Conservation (phyloP, 2,329 filamentous ascomycete genomes). For the Pseudogymnoascus sp. region DNA sequence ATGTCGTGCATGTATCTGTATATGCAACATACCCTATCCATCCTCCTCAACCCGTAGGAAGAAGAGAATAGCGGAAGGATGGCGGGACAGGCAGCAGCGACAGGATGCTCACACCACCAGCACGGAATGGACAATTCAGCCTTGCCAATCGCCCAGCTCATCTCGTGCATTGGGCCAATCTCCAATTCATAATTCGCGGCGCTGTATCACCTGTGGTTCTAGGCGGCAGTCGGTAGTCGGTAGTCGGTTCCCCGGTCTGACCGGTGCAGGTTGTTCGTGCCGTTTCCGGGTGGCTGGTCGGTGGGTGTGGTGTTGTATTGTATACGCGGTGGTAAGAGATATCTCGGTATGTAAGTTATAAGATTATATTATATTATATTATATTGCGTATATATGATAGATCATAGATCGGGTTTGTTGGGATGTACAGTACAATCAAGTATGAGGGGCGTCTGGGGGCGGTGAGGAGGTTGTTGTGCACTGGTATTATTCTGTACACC, state of each 20-base stretch:
- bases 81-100: neutral
- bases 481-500: neutral
- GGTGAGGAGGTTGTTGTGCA: neutral
- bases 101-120: neutral
- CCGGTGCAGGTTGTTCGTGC: neutral
- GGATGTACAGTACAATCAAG: neutral
- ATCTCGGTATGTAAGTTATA: no score
- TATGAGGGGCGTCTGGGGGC: neutral
- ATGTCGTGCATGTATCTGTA: neutral
- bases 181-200: neutral
- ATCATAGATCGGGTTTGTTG: neutral
- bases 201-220: neutral
- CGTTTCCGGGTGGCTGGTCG: neutral
- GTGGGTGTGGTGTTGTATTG: neutral
- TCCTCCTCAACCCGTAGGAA: neutral
- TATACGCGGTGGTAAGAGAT: neutral
- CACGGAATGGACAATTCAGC: neutral
- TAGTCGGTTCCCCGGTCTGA: neutral
- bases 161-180: neutral
- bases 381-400: neutral
- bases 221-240: neutral
- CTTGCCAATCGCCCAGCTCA: neutral
- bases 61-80: neutral
- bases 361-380: neutral
- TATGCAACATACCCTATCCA: neutral